Evolutionary conservation across 441 rosid genomes (phyloP), one percentile per base, ranked within the genome.

Genomic region (Populus tomentosa): DNA sequence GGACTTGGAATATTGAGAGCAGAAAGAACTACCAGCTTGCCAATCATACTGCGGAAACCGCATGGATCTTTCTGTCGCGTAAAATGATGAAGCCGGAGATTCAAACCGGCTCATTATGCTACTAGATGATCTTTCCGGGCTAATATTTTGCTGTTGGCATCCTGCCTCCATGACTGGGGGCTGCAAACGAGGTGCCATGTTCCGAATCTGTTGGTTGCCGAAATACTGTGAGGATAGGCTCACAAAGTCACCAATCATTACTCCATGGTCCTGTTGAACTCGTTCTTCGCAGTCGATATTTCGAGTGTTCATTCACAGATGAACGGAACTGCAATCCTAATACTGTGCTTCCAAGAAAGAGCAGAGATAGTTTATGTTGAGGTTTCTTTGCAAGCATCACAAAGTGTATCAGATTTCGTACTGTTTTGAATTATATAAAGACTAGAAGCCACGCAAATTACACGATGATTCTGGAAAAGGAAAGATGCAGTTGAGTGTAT

Each of bases 61-160:
- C 85, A 91, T 87, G 76, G 63, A 84, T 42, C 79, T 82, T 77
- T 92, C 95, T 1, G 87, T 82, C 59, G 94, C 89, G 66, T 85
- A 85, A 77, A 90, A 91, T 36, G 92, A 92, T 38, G 89, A 87
- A 70, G 90, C 83, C 2, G 94, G 88, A 7, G 91, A 84, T 36
- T 85, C 85, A 65, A 88, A 92, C 28, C 87, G 86, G 66, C 85
- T 81, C 90, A 88, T 75, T 72, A 90, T 88, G 78, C 88, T 79
- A 74, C 78, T 81, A 16, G 91, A 78, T 66, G 81, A 71, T 77
- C 74, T 82, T 71, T 80, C 78, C 80, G 84, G 84, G 65, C 80
- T 80, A 18, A 50, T 46, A 72, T 70, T 75, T 38, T 80, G 84
- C 26, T 35, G 80, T 16, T 62, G 71, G 21, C 72, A 26, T 20